Conservation (phyloP, 306 rosid genomes). For the Prunus mira region DNA sequence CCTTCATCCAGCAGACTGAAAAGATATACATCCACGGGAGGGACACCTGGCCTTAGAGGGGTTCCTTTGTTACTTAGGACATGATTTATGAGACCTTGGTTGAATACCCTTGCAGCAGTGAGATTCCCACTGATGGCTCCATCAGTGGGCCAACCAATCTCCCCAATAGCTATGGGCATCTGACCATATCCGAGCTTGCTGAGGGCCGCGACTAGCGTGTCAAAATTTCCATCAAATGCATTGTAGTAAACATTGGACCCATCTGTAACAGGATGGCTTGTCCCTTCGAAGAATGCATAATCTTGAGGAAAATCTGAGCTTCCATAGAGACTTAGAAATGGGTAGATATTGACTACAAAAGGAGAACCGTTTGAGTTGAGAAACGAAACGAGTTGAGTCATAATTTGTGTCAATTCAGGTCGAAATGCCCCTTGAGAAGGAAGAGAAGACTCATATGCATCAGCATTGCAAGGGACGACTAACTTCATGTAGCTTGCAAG, state of each 20-base stretch:
- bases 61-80: slow-evolving; percentile 72
- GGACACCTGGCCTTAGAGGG: slow-evolving; percentile 67
- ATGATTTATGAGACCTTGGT: slow-evolving; percentile 82
- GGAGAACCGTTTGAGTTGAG: slow-evolving; percentile 93
- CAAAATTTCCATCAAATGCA: slow-evolving; percentile 94
- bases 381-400: slow-evolving; percentile 72
- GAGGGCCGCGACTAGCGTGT: slow-evolving; percentile 83
- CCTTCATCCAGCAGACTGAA: slow-evolving; percentile 83
- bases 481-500: slow-evolving; percentile 82
- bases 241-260: slow-evolving; percentile 79
- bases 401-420: slow-evolving; percentile 65
- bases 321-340: slow-evolving; percentile 86
- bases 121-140: slow-evolving; percentile 78
- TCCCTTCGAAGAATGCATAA: slow-evolving; percentile 90
- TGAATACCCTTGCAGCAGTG: slow-evolving; percentile 83
- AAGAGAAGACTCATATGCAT: slow-evolving; percentile 75
- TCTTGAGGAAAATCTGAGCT: slow-evolving; percentile 87
- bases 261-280: slow-evolving; percentile 78
- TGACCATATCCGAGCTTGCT: slow-evolving; percentile 83
- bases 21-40: slow-evolving; percentile 78
- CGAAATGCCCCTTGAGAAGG: slow-evolving; percentile 96
- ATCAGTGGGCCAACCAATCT: slow-evolving; percentile 95
- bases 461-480: slow-evolving; percentile 97
- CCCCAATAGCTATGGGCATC: slow-evolving; percentile 87
- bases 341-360: slow-evolving; percentile 89